These are phyloP conservation scores for Stagonosporopsis chrysanthemi DNA, from an alignment of 2,329 filamentous ascomycete genomes.

Conservation along the genomic window DNA sequence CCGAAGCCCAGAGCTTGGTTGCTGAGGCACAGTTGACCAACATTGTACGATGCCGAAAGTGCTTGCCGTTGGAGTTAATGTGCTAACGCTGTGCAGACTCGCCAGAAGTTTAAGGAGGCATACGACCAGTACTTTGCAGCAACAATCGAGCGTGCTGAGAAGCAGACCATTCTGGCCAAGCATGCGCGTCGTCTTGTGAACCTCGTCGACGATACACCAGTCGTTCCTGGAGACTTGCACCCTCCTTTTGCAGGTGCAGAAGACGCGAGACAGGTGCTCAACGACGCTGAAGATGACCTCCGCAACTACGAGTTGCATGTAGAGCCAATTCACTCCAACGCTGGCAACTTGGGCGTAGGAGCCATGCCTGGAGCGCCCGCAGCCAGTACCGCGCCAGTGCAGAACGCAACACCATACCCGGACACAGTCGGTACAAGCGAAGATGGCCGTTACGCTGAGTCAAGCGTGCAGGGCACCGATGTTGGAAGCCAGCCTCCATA, in stretches of 20 bases:
- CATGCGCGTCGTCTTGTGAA: slow-evolving; percentile 86
- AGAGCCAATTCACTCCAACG: slow-evolving; percentile 61
- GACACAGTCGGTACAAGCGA: slow-evolving; percentile 26
- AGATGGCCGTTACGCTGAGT: slow-evolving; percentile 33
- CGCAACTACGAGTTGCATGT: slow-evolving; percentile 71
- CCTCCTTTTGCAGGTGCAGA: slow-evolving; percentile 70
- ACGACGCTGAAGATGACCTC: slow-evolving; percentile 90
- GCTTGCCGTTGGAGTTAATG: not conserved
- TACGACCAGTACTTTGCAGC: slow-evolving; percentile 88
- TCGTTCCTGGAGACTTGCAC: slow-evolving; percentile 83
- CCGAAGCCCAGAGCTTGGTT: slow-evolving; percentile 94
- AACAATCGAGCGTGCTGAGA: slow-evolving; percentile 94
- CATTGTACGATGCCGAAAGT: slow-evolving; percentile 62
- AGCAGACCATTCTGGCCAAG: slow-evolving; percentile 91
- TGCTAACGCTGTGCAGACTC: slow-evolving; percentile 67
- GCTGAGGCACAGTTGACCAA: slow-evolving; percentile 97
- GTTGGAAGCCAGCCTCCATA: slow-evolving; percentile 39
- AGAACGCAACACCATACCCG: slow-evolving; percentile 3
- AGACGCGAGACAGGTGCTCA: slow-evolving; percentile 83
- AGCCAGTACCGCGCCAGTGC: not conserved
- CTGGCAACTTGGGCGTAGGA: slow-evolving; percentile 58
- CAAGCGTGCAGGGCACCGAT: slow-evolving; percentile 30
- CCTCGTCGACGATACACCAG: slow-evolving; percentile 86
- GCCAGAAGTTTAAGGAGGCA: slow-evolving; percentile 94
- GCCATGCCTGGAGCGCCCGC: slow-evolving; percentile 50